Evolutionary conservation across 2,329 filamentous ascomycete genomes (phyloP).

Genomic region (Botrytis elliptica): DNA sequence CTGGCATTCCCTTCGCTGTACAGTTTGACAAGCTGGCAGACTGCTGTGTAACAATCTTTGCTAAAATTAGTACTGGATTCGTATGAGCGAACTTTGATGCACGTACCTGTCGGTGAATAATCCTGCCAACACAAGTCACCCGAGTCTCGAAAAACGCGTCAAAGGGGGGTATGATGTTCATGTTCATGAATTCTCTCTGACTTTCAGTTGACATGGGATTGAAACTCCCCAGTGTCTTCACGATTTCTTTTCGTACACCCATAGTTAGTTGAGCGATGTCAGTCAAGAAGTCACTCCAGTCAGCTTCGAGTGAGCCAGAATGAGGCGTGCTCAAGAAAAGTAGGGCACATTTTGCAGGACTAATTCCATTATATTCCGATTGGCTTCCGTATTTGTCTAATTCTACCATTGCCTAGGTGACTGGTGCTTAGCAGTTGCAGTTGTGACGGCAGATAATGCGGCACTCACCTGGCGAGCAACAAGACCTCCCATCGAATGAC

Average conservation of each 20-base stretch:
- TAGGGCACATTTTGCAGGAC: background rate
- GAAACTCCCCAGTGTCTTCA: background rate
- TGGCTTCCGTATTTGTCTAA: background rate
- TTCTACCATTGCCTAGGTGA: background rate
- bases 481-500: background rate
- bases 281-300: background rate
- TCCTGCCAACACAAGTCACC: background rate
- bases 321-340: background rate
- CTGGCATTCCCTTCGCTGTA: background rate
- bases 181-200: background rate
- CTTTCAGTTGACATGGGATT: background rate
- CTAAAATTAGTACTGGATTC: background rate
- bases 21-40: background rate
- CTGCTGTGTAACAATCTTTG: background rate
- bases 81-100: accelerated
- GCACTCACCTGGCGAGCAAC: slow-evolving; percentile 1
- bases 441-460: background rate
- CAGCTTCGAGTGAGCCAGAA: background rate
- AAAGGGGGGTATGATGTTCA: background rate
- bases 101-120: background rate
- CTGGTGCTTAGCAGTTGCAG: background rate
- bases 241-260: background rate
- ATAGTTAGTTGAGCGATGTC: background rate
- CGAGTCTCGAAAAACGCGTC: background rate
- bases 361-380: background rate